These are phyloP conservation scores for Tuctoria greenei DNA, from an alignment of 176 grass and related monocot genomes.

Conservation along the genomic window DNA sequence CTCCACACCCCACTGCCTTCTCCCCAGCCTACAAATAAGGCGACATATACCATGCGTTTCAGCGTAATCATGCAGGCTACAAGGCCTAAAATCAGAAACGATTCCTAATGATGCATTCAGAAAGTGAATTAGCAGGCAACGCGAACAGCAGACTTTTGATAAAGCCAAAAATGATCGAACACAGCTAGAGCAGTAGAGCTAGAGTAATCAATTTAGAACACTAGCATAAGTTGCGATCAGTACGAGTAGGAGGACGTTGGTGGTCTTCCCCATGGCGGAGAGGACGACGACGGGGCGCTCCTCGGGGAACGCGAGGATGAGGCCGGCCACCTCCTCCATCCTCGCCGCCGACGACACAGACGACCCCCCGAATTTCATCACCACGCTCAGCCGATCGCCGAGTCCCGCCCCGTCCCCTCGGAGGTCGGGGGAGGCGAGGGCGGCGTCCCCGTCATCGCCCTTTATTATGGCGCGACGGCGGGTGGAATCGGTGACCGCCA, in stretches of 20 bases:
- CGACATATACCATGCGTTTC: conserved; percentile 2
- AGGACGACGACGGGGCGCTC: conserved; percentile 86
- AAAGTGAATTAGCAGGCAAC: conserved; percentile 4
- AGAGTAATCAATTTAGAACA: not conserved
- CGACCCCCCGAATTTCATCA: conserved; percentile 98
- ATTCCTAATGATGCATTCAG: conserved; percentile 31
- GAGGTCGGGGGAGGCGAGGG: conserved; percentile 15
- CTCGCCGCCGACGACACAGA: conserved; percentile 66
- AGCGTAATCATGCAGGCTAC: not conserved
- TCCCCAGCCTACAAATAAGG: conserved; percentile 67
- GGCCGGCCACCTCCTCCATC: conserved; percentile 73
- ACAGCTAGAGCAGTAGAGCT: not conserved
- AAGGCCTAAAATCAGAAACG: not conserved
- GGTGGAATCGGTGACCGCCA: conserved; percentile 16
- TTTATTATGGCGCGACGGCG: conserved; percentile 23
- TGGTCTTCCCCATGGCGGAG: conserved; percentile 96
- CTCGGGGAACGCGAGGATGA: conserved; percentile 80
- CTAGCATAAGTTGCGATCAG: not conserved
- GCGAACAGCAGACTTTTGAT: not conserved
- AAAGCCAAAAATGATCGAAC: conserved; percentile 9
- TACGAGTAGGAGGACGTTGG: conserved; percentile 77
- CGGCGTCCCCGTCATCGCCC: conserved; percentile 24
- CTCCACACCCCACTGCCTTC: conserved; percentile 81
- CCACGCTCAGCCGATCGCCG: conserved; percentile 60
- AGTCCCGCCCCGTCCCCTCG: not conserved